A percentile compares a stretch with the other conserved stretches of the same genome.
phyloP scores from a whole-genome alignment of 148 eudicot genomes.

The Rhododendron griersonianum region DNA sequence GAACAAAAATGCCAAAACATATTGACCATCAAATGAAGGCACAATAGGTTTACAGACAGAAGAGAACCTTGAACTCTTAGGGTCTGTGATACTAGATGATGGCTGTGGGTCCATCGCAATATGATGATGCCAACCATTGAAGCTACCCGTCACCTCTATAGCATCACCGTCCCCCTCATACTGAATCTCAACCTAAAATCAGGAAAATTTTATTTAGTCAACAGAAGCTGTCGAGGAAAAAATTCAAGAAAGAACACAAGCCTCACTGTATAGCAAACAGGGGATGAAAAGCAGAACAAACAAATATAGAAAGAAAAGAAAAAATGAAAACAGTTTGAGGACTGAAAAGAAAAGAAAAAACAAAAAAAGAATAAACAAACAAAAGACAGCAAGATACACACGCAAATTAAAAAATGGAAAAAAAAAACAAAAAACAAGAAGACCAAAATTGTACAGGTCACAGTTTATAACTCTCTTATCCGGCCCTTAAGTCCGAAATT shows the following conservation, averaged over 20 bases:
- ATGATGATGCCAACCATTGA: constrained; percentile 94
- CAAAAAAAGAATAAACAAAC: not conserved
- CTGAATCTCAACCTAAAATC: constrained; percentile 59
- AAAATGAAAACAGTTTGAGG: not conserved
- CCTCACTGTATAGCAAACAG: not conserved
- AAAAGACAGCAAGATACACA: not conserved
- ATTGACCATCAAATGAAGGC: not conserved
- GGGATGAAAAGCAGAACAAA: not conserved
- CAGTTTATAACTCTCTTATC: not conserved
- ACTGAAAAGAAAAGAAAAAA: not conserved
- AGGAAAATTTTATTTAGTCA: not conserved
- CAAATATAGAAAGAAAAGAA: not conserved
- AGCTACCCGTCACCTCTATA: constrained; percentile 91
- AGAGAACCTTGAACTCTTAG: constrained; percentile 49
- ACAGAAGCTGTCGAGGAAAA: not conserved
- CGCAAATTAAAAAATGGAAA: not conserved
- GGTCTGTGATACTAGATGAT: constrained; percentile 37
- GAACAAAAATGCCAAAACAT: not conserved
- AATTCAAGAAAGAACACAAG: not conserved
- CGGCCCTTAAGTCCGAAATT: not conserved
- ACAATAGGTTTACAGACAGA: constrained; percentile 9
- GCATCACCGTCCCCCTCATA: constrained; percentile 65
- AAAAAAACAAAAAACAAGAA: not conserved
- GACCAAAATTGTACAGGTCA: not conserved
- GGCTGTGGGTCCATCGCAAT: constrained; percentile 63